Conservation (phyloP, 169 alveolate species). For the Neospora caninum region DNA sequence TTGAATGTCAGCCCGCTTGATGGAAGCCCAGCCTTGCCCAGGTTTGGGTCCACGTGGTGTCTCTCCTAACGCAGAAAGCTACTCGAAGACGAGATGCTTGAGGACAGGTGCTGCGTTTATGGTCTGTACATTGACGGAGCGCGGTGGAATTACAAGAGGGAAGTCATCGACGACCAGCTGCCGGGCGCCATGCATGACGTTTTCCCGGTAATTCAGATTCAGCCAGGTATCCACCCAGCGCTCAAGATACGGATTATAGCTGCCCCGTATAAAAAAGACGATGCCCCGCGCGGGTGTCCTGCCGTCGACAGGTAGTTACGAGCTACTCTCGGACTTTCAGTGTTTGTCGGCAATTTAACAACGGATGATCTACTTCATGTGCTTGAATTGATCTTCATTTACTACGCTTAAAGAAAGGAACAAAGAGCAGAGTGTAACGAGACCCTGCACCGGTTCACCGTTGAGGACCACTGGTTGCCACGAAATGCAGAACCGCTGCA, state of each 20-base stretch:
- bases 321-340: not conserved
- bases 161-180: slow-evolving; percentile 51
- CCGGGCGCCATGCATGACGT: slow-evolving; percentile 78
- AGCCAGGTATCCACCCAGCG: slow-evolving; percentile 84
- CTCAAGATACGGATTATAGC: slow-evolving; percentile 76
- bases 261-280: slow-evolving; percentile 93
- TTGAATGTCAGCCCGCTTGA: no score
- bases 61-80: slow-evolving; percentile 42
- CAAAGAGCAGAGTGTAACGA: no score
- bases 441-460: no score
- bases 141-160: slow-evolving; percentile 82
- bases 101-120: slow-evolving; percentile 89
- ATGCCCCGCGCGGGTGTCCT: slow-evolving; percentile 91
- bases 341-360: no score
- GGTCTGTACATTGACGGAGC: slow-evolving; percentile 92
- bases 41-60: not conserved
- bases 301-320: slow-evolving; percentile 81
- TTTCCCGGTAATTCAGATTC: slow-evolving; percentile 88
- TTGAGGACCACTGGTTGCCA: no score
- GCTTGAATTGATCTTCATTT: no score
- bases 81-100: slow-evolving; percentile 57
- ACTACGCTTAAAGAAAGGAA: no score
- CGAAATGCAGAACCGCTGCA: no score
- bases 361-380: no score
- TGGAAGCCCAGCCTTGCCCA: no score